phyloP scores from a whole-genome alignment of 2,329 filamentous ascomycete genomes.

The Trichophyton schoenleinii region DNA sequence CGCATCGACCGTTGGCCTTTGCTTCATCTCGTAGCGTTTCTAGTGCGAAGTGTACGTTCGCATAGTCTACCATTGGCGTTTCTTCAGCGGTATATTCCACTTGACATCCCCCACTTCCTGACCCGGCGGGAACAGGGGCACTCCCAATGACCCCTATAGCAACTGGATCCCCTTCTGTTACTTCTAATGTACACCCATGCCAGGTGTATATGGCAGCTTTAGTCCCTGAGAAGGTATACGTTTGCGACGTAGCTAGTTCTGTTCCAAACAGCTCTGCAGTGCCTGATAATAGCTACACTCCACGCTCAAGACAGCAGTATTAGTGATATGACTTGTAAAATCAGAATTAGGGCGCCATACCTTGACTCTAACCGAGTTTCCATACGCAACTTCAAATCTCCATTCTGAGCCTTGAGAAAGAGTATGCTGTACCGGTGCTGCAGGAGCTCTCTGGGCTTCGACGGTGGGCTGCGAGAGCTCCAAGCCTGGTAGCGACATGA shows the following conservation, averaged over 20 bases:
- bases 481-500: constrained; percentile 63
- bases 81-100: constrained; percentile 62
- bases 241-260: constrained; percentile 68
- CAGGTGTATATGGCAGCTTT: constrained; percentile 87
- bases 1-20: constrained; percentile 39
- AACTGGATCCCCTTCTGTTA: constrained; percentile 48
- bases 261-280: constrained; percentile 91
- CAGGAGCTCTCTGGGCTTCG: constrained; percentile 26
- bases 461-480: constrained; percentile 54
- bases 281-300: constrained; percentile 55
- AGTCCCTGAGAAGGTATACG: constrained; percentile 67
- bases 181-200: constrained; percentile 76
- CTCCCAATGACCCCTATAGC: constrained; percentile 13
- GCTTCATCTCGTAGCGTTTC: constrained; percentile 57
- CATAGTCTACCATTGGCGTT: constrained; percentile 65
- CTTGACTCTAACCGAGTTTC: constrained; percentile 41
- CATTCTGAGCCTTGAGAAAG: constrained; percentile 60
- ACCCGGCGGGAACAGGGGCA: constrained; percentile 17
- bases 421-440: constrained; percentile 35
- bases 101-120: constrained; percentile 48
- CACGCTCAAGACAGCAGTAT: constrained; percentile 24
- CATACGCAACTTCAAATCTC: constrained; percentile 59
- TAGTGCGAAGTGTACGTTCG: constrained; percentile 81
- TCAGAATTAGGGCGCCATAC: constrained; percentile 23
- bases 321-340: neutral